phyloP scores from a whole-genome alignment of 1,284 basidiomycete genomes.

The Trametes versicolor region DNA sequence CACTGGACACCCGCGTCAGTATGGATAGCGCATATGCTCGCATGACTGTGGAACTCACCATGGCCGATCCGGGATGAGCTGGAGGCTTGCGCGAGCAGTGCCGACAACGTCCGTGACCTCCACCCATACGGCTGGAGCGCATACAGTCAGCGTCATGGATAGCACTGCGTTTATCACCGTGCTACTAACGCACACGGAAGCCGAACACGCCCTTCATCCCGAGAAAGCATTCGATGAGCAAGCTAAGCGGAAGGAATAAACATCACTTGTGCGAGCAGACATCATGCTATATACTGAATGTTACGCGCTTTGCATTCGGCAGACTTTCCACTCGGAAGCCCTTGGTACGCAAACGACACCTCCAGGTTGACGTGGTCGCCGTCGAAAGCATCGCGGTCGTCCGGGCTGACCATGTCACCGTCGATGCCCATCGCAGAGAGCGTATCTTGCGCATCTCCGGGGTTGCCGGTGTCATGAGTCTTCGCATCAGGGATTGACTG shows the following conservation, averaged over 20 bases:
- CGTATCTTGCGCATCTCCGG: slow-evolving; percentile 12
- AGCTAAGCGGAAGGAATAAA: slow-evolving; percentile 29
- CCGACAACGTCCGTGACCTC: slow-evolving; percentile 80
- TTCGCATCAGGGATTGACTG: slow-evolving; percentile 46
- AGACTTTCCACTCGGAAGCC: slow-evolving; percentile 59
- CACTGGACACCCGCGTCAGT: slow-evolving; percentile 30
- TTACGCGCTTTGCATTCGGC: slow-evolving; percentile 60
- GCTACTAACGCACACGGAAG: slow-evolving; percentile 50
- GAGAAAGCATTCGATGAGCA: slow-evolving; percentile 80
- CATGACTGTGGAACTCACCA: slow-evolving; percentile 57
- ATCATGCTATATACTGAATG: slow-evolving; percentile 53
- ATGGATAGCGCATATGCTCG: background rate
- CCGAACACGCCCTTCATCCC: slow-evolving; percentile 62
- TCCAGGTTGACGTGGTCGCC: slow-evolving; percentile 70
- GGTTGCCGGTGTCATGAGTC: slow-evolving; percentile 18
- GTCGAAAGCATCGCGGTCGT: slow-evolving; percentile 40
- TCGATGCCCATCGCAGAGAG: slow-evolving; percentile 35
- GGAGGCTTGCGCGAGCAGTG: slow-evolving; percentile 77
- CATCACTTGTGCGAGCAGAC: background rate
- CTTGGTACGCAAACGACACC: slow-evolving; percentile 78
- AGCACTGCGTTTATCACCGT: slow-evolving; percentile 26
- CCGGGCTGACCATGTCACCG: slow-evolving; percentile 32
- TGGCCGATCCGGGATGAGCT: slow-evolving; percentile 81
- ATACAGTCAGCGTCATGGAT: slow-evolving; percentile 36
- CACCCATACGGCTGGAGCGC: slow-evolving; percentile 70